Base-by-base conservation (phyloP, 23 red algal species). In the Gracilaria caudata region DNA sequence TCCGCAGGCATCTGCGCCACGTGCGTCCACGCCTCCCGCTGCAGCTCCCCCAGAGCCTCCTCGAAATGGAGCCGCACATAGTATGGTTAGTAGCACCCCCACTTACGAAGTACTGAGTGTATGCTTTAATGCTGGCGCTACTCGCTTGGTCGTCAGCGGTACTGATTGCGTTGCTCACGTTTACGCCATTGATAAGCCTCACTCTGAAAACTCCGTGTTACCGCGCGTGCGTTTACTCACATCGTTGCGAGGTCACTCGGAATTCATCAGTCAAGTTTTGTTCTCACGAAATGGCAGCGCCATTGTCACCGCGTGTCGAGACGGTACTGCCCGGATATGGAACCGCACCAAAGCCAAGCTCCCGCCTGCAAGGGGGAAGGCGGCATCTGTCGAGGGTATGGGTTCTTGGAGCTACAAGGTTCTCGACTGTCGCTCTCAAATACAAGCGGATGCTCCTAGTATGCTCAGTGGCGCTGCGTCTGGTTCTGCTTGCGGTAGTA, bases 321-420 rank as follows among this genome's bases (percentile, higher is more conserved):
- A 97, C 51, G 88, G 94, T 8, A 92, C 87, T 36, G 88, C 94
- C 6, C 65, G 94, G 34, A 73, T 97, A 78, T 97, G 94, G 94
- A 90, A 84, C 54, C 87, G 87, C 14, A 82, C 77, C 54, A 91
- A 81, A 43, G 87, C 87, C 13, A 59, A 49, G 26, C 55, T 91
- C 4, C 87, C 87, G 0, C 36, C 73, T 0, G 78, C 56, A 3
- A 59, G 56, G 26, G 40, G 49, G 24, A 29, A 57, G 68, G 72
- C 47, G 12, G 51, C 86, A 45, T 76, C 68, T 71, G 81, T 85
- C 56, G 75, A 51, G 10, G 90, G 73, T 21, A 85, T 86, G 90
- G 81, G 80, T 54, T 38, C 64, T 34, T 97, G 94, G 94, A 66
- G 82, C 30, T 86, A 89, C 9, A 65, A 83, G n/a, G 81, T 91